Evolutionary conservation across 1,139 yeast genomes (phyloP).

Genomic region (Debaryomycetaceae sp.): DNA sequence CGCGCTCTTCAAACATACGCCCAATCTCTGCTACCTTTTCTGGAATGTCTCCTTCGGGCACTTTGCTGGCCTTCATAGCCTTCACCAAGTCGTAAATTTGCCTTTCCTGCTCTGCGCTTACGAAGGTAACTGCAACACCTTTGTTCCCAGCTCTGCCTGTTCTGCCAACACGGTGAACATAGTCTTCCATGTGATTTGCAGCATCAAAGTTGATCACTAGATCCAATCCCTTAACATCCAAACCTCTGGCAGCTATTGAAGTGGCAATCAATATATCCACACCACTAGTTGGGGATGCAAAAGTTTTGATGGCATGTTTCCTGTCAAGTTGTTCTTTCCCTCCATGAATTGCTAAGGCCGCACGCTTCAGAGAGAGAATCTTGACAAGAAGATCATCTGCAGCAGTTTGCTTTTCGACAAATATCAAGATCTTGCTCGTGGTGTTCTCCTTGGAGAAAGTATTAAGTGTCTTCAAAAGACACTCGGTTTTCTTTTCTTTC

Average conservation of each 20-base stretch:
- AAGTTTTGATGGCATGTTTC: slow-evolving; percentile 68
- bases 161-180: slow-evolving; percentile 93
- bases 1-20: slow-evolving; percentile 52
- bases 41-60: slow-evolving; percentile 42
- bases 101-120: slow-evolving; percentile 62
- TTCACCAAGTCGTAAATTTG: slow-evolving; percentile 69
- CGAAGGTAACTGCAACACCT: slow-evolving; percentile 79
- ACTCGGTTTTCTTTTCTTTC: slow-evolving; percentile 43
- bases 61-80: slow-evolving; percentile 57
- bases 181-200: slow-evolving; percentile 91
- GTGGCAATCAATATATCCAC: slow-evolving; percentile 77
- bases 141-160: slow-evolving; percentile 88
- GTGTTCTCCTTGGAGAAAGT: slow-evolving; percentile 24
- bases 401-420: slow-evolving; percentile 81
- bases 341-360: slow-evolving; percentile 78
- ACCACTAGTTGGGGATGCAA: slow-evolving; percentile 52
- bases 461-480: slow-evolving; percentile 53
- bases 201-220: slow-evolving; percentile 85
- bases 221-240: slow-evolving; percentile 81
- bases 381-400: slow-evolving; percentile 70
- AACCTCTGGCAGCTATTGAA: slow-evolving; percentile 90
- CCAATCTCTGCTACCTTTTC: slow-evolving; percentile 52
- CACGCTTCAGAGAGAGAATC: slow-evolving; percentile 54
- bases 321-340: slow-evolving; percentile 89
- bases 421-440: slow-evolving; percentile 57